phyloP scores from a whole-genome alignment of 192 early-diverging fungal genomes.

The Podila epicladia region DNA sequence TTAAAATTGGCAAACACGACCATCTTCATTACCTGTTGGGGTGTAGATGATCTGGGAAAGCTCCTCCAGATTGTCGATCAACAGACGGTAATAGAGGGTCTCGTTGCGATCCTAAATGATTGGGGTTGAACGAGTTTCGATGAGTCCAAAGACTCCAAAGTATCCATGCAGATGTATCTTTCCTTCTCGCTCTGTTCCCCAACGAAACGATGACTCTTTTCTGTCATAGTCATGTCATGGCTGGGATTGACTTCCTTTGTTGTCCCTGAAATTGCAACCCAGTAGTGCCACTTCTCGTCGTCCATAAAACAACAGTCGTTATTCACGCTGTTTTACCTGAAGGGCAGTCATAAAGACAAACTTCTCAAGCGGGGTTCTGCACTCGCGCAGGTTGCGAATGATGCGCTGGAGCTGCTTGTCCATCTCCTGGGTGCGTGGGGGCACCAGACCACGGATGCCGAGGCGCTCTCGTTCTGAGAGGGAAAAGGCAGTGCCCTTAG shows the following conservation, averaged over 20 bases:
- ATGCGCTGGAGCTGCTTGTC: slow-evolving; percentile 64
- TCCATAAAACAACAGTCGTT: not conserved
- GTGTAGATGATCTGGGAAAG: slow-evolving; percentile 65
- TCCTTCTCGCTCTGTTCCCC: too few relatives aligned
- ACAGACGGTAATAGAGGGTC: slow-evolving; percentile 60
- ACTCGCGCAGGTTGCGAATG: slow-evolving; percentile 59
- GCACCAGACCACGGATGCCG: slow-evolving; percentile 63
- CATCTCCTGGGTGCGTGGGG: slow-evolving; percentile 64
- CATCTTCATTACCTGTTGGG: slow-evolving; percentile 55
- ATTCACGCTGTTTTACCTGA: slow-evolving; percentile 34
- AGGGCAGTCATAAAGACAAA: slow-evolving; percentile 63
- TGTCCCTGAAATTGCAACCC: not conserved
- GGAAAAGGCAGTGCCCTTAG: slow-evolving; percentile 64
- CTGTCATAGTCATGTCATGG: not conserved
- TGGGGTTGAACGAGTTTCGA: not conserved
- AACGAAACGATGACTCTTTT: slow-evolving; percentile 26
- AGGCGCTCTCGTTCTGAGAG: slow-evolving; percentile 61
- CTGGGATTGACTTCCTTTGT: not conserved
- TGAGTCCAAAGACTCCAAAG: not conserved
- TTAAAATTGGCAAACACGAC: not conserved
- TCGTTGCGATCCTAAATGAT: slow-evolving; percentile 59
- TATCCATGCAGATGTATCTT: not conserved
- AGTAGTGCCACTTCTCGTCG: not conserved
- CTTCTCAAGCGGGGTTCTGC: slow-evolving; percentile 59
- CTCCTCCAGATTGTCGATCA: slow-evolving; percentile 61